These are phyloP conservation scores for Beauveria pseudobassiana DNA, from an alignment of 2,329 filamentous ascomycete species.

Conservation along the genomic window DNA sequence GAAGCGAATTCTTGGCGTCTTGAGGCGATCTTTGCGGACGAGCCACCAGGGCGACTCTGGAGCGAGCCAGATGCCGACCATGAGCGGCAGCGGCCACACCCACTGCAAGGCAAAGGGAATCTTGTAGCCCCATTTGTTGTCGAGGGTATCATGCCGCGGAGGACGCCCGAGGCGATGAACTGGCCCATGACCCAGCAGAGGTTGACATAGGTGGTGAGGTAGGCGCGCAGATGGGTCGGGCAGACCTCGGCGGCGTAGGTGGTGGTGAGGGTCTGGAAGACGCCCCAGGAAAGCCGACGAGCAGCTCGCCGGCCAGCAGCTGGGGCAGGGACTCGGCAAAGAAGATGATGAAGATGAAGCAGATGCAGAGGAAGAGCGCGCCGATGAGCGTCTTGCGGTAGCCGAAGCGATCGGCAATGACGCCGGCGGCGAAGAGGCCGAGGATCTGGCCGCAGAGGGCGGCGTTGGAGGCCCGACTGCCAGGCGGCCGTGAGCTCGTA, in stretches of 20 bases:
- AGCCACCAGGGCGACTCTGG: slow-evolving; percentile 39
- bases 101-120: slow-evolving; percentile 39
- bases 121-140: slow-evolving; percentile 32
- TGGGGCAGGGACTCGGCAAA: slow-evolving; percentile 34
- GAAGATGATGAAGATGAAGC: slow-evolving; percentile 42
- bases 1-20: slow-evolving; percentile 29
- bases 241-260: slow-evolving; percentile 43
- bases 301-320: slow-evolving; percentile 37
- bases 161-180: slow-evolving; percentile 30
- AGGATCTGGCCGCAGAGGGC: slow-evolving; percentile 41
- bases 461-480: slow-evolving; percentile 45
- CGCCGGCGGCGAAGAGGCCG: slow-evolving; percentile 42
- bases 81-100: slow-evolving; percentile 32
- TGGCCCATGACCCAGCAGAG: slow-evolving; percentile 28
- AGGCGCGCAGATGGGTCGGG: slow-evolving; percentile 38
- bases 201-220: slow-evolving; percentile 35
- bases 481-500: slow-evolving; percentile 43
- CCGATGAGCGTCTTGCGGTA: slow-evolving; percentile 41
- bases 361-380: slow-evolving; percentile 29
- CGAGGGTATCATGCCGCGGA: slow-evolving; percentile 27
- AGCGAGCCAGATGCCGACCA: slow-evolving; percentile 28
- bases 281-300: slow-evolving; percentile 39
- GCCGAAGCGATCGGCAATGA: slow-evolving; percentile 38
- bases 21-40: slow-evolving; percentile 29
- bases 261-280: slow-evolving; percentile 38